Conservation (phyloP, 1,284 basidiomycete species). For the Rhodotorula sp. region DNA sequence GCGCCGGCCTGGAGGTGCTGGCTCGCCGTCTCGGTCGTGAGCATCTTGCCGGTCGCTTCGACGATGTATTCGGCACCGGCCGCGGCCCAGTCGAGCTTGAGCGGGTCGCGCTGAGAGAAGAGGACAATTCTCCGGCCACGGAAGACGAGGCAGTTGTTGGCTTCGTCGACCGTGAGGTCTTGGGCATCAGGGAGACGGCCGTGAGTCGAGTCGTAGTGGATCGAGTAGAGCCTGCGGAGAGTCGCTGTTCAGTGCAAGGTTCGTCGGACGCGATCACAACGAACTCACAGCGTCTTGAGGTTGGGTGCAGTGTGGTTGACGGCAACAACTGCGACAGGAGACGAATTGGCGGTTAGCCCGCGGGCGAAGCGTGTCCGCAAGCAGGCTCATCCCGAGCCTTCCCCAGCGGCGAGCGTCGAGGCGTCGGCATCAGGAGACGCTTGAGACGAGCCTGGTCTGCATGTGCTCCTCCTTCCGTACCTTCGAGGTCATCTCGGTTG, state of each 20-base stretch:
- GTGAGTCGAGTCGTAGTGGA: constrained; percentile 51
- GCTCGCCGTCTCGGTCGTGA: constrained; percentile 41
- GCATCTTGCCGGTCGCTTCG: constrained; percentile 41
- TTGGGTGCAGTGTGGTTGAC: constrained; percentile 53
- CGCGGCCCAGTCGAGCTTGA: constrained; percentile 48
- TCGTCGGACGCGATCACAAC: no score
- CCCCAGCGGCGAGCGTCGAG: not conserved
- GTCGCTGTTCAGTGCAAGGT: no score
- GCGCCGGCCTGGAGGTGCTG: constrained; percentile 49
- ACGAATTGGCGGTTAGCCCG: no score
- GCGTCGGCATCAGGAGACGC: no score
- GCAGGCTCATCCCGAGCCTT: not conserved
- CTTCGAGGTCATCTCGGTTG: constrained; percentile 36
- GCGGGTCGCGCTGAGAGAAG: constrained; percentile 49
- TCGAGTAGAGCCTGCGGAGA: constrained; percentile 14
- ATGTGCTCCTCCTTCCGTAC: constrained; percentile 3
- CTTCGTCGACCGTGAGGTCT: constrained; percentile 47
- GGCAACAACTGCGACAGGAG: constrained; percentile 48
- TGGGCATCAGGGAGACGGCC: constrained; percentile 43
- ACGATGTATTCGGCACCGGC: constrained; percentile 49
- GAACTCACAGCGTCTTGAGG: constrained; percentile 41
- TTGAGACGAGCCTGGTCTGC: no score
- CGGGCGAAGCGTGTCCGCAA: constrained; percentile 38
- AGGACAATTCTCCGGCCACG: constrained; percentile 49
- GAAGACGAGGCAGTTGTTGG: constrained; percentile 46